Percentiles rank a stretch among this genome's conserved stretches.
Evolutionary conservation across 208 protist species (phyloP).

Genomic region (Wallacemonas sp.): DNA sequence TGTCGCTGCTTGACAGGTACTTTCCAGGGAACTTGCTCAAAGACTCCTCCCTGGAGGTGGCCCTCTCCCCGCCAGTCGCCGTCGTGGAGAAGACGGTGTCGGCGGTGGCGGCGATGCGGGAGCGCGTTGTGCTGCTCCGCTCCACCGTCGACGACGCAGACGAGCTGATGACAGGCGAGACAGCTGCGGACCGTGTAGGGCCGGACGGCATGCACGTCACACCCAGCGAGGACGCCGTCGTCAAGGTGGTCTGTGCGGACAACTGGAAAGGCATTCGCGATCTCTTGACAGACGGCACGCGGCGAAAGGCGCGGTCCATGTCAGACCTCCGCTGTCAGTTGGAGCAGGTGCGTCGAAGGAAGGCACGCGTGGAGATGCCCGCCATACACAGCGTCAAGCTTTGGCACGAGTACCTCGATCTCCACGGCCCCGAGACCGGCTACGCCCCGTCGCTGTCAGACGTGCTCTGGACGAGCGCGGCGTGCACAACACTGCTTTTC

Average conservation of each 20-base stretch:
- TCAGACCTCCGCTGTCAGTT: conserved; percentile 17
- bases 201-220: neutral
- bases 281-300: conserved; percentile 22
- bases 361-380: neutral
- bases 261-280: conserved; percentile 32
- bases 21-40: conserved; percentile 73
- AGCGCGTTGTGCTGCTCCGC: conserved; percentile 59
- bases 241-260: neutral
- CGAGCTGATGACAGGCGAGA: conserved; percentile 24
- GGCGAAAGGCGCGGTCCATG: neutral
- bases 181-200: neutral
- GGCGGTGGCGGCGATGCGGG: conserved; percentile 54
- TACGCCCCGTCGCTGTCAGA: conserved; percentile 36
- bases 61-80: conserved; percentile 37
- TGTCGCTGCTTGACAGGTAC: conserved; percentile 70
- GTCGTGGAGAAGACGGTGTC: conserved; percentile 48
- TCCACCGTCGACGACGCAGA: conserved; percentile 69
- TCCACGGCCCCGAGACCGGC: conserved; percentile 46
- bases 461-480: conserved; percentile 62
- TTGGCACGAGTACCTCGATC: conserved; percentile 56
- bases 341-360: conserved; percentile 17
- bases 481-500: conserved; percentile 57
- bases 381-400: conserved; percentile 10
- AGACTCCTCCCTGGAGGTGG: conserved; percentile 54
- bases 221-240: neutral